Percentiles rank a stretch among this genome's conserved stretches.
Conservation (phyloP, 2,329 filamentous ascomycete genomes). For the Ophiognomonia clavigignenti-juglandacearum region DNA sequence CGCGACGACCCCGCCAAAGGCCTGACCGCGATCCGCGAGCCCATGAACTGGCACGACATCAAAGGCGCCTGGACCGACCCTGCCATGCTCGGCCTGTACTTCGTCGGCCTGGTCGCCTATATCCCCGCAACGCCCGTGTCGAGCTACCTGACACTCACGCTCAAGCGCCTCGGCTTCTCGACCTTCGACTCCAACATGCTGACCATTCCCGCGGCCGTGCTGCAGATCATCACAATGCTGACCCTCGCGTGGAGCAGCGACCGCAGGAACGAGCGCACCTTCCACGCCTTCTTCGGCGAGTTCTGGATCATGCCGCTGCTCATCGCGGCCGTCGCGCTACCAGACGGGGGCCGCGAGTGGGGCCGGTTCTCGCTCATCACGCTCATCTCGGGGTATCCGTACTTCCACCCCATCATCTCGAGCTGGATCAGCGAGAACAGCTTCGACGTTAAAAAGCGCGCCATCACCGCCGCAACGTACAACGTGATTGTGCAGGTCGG, state of each 20-base stretch:
- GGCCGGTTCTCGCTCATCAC: slow-evolving; percentile 45
- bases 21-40: slow-evolving; percentile 39
- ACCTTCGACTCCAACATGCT: slow-evolving; percentile 60
- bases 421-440: slow-evolving; percentile 47
- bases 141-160: slow-evolving; percentile 50
- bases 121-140: slow-evolving; percentile 44
- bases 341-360: slow-evolving; percentile 45
- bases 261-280: slow-evolving; percentile 47
- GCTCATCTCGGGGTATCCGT: slow-evolving; percentile 50
- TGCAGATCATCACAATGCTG: slow-evolving; percentile 55
- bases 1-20: slow-evolving; percentile 51
- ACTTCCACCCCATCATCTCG: slow-evolving; percentile 51
- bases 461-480: slow-evolving; percentile 42
- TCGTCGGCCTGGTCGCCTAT: slow-evolving; percentile 43
- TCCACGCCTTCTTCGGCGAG: slow-evolving; percentile 48
- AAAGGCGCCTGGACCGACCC: slow-evolving; percentile 38
- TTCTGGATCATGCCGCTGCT: slow-evolving; percentile 49
- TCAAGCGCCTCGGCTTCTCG: slow-evolving; percentile 51
- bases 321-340: slow-evolving; percentile 44
- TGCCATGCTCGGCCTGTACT: slow-evolving; percentile 45
- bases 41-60: slow-evolving; percentile 37
- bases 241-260: slow-evolving; percentile 49
- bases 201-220: slow-evolving; percentile 51
- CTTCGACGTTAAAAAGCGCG: slow-evolving; percentile 44
- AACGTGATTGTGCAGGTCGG: slow-evolving; percentile 44